Base-by-base conservation (phyloP, 768 basidiomycete genomes). In the Hortiboletus campestris region DNA sequence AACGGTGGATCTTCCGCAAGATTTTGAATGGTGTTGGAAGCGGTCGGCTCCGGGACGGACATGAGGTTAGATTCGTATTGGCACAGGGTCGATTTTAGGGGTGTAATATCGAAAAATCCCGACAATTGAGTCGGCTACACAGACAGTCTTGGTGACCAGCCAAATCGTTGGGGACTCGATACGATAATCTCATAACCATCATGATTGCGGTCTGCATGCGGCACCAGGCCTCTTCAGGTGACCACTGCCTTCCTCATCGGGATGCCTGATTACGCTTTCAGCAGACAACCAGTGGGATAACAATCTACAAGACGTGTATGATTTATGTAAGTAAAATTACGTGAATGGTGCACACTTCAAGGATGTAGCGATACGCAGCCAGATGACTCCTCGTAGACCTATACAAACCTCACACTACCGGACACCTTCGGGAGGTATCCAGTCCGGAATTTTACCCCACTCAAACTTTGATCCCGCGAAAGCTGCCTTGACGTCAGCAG, bases 381-480 rank as follows among this genome's bases (percentile, higher is more conserved):
- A 40, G 35, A 44, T 14, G 31, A 25, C 12, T 22, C 35, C 51
- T 34, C 10, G 3, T 36, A 49, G 16, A 49, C n/a, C 31, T 28
- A 5, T 32, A 14, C 14, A 25, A 39, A 16, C 19, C 22, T 39
- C 19, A 7, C 20, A 35, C 72, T 74, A 84, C 53, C 84, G 74
- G 55, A 84, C 64, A 63, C 84, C 81, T 50, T 80, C 61, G 10
- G 88, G 89, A 38, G 89, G 89, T 53, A 85, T 75, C 83, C 84
- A 89, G 55, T 88, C 87, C 1, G 89, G 89, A 45, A 91, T 77
- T 56, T 79, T 79, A 67, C 84, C 82, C 78, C 82, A 87, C 63
- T 83, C 83, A 62, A 91, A 91, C 69, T 71, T 82, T 51, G 74
- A 72, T 19, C 70, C 70, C 58, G 73, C 64, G 62, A 89, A 90